Evolutionary conservation across 345 rosid genomes (phyloP).

Genomic region (Populus tremula): DNA sequence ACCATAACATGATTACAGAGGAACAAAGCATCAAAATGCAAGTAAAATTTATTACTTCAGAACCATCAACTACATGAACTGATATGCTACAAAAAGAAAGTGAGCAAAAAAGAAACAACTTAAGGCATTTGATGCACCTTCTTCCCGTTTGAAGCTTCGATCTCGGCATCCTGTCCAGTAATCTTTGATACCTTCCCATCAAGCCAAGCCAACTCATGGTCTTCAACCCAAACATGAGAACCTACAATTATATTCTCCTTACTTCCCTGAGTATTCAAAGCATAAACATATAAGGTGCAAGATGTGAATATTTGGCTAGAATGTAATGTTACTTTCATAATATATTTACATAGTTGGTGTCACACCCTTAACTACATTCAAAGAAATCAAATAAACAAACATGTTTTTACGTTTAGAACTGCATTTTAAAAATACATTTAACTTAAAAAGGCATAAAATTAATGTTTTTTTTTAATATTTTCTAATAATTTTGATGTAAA

Average conservation of each 20-base stretch:
- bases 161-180: conserved; percentile 52
- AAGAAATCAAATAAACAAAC: background rate
- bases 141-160: conserved; percentile 54
- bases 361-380: background rate
- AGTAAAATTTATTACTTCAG: background rate
- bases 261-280: conserved; percentile 54
- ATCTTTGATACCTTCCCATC: conserved; percentile 75
- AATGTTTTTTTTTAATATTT: too few relatives aligned
- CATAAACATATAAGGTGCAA: background rate
- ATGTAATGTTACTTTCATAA: background rate
- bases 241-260: conserved; percentile 81
- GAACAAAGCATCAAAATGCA: background rate
- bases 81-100: background rate
- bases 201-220: conserved; percentile 66
- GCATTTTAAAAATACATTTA: too few relatives aligned
- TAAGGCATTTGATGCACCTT: conserved; percentile 39
- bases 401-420: too few relatives aligned
- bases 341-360: background rate
- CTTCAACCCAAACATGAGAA: conserved; percentile 91
- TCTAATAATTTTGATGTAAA: too few relatives aligned
- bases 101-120: background rate
- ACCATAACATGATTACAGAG: background rate
- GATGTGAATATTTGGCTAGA: background rate
- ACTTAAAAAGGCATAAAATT: too few relatives aligned
- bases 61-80: background rate